Conservation (phyloP, 164 flowering plant species). For the Stephania japonica region DNA sequence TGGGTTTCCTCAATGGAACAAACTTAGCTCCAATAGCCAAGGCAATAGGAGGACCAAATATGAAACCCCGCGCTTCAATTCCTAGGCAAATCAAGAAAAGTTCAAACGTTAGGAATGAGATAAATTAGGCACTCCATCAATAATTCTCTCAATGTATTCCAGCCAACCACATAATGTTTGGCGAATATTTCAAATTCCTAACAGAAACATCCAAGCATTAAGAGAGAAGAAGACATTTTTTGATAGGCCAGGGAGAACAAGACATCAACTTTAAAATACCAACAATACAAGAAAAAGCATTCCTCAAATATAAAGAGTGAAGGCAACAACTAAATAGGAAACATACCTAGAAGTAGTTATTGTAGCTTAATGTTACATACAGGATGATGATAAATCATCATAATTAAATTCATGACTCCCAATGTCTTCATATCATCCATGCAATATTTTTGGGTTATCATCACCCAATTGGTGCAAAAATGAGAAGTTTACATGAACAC, state of each 20-base stretch:
- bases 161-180: background rate
- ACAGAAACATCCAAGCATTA: background rate
- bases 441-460: background rate
- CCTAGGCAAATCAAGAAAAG: constrained; percentile 36
- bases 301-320: background rate
- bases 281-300: background rate
- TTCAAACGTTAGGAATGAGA: background rate
- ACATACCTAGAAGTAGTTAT: background rate
- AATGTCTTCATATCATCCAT: too few species aligned
- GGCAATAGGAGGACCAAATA: constrained; percentile 95
- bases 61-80: constrained; percentile 90
- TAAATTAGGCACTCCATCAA: background rate
- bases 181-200: background rate
- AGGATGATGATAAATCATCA: background rate
- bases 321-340: background rate
- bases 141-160: background rate
- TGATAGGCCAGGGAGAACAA: background rate
- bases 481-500: background rate
- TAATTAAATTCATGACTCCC: background rate
- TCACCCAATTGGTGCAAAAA: background rate
- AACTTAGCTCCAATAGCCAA: constrained; percentile 96
- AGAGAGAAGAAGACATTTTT: too few species aligned
- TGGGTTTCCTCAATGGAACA: constrained; percentile 93
- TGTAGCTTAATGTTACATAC: background rate
- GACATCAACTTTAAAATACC: background rate